Percentiles rank a stretch among this genome's conserved stretches.
Evolutionary conservation across 176 grass and related monocot genomes (phyloP).

Genomic region (Alloteropsis semialata): DNA sequence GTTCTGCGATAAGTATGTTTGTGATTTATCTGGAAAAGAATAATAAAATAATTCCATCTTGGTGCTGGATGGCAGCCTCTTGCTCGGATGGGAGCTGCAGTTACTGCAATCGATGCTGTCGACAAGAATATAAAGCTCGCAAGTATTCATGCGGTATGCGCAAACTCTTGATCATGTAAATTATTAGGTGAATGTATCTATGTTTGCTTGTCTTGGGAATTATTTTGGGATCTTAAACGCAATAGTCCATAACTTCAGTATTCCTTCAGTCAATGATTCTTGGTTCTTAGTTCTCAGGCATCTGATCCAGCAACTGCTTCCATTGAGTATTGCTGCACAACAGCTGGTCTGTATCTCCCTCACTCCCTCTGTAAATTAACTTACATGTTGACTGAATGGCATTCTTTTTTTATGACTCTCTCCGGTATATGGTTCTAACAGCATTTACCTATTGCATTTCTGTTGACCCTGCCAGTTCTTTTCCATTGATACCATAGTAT

Average conservation of each 20-base stretch:
- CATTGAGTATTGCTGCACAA: slow-evolving; percentile 82
- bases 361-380: slow-evolving; percentile 11
- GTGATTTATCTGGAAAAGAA: not conserved
- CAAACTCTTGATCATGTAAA: slow-evolving; percentile 17
- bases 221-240: not conserved
- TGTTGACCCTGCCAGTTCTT: not conserved
- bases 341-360: slow-evolving; percentile 59
- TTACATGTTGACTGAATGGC: not conserved
- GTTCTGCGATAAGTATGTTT: too few relatives aligned
- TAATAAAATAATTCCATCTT: not conserved
- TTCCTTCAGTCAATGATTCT: slow-evolving; percentile 1
- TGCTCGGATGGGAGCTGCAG: slow-evolving; percentile 80
- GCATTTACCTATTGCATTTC: not conserved
- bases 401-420: not conserved
- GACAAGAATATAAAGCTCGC: slow-evolving; percentile 93
- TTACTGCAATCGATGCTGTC: slow-evolving; percentile 91
- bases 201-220: slow-evolving; percentile 3
- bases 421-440: not conserved
- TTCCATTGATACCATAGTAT: not conserved
- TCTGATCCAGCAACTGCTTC: slow-evolving; percentile 83
- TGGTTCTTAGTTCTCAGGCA: slow-evolving; percentile 48
- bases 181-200: slow-evolving; percentile 2
- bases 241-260: not conserved
- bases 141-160: slow-evolving; percentile 79
- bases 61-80: slow-evolving; percentile 59